Evolutionary conservation across 495 filamentous ascomycete species (phyloP).

Genomic region (Xylaria castorea): DNA sequence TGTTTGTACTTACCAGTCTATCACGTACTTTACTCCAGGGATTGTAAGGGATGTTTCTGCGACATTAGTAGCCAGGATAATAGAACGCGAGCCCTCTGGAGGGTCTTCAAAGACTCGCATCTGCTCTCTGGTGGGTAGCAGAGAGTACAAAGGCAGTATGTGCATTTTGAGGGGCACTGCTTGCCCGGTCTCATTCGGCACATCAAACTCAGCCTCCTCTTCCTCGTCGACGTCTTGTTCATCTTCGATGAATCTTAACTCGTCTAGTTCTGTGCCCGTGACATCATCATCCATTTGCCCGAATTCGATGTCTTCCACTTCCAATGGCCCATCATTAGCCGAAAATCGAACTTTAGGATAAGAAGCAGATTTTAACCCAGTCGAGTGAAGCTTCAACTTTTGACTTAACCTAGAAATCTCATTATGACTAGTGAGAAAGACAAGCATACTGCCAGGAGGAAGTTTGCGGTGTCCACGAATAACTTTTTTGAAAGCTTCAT

Average conservation of each 20-base stretch:
- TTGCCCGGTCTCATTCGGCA: slow-evolving; percentile 59
- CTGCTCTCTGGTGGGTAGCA: slow-evolving; percentile 93
- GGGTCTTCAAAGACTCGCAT: slow-evolving; percentile 90
- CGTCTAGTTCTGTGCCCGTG: slow-evolving; percentile 46
- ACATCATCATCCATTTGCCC: slow-evolving; percentile 62
- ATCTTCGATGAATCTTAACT: slow-evolving; percentile 50
- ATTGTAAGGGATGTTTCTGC: slow-evolving; percentile 98
- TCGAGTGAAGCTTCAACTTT: slow-evolving; percentile 75
- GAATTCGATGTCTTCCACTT: slow-evolving; percentile 87
- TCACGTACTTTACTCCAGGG: slow-evolving; percentile 93
- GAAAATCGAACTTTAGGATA: slow-evolving; percentile 74
- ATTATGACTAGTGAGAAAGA: slow-evolving; percentile 93
- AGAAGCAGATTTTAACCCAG: slow-evolving; percentile 54
- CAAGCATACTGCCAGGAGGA: slow-evolving; percentile 89
- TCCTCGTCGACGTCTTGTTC: slow-evolving; percentile 61
- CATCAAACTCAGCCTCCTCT: slow-evolving; percentile 66
- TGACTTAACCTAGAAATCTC: slow-evolving; percentile 85
- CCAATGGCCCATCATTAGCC: slow-evolving; percentile 78
- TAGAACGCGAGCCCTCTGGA: slow-evolving; percentile 82
- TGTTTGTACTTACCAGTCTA: slow-evolving; percentile 61
- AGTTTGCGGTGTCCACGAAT: slow-evolving; percentile 88
- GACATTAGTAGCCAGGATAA: slow-evolving; percentile 95
- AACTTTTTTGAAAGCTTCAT: slow-evolving; percentile 87
- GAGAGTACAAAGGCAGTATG: slow-evolving; percentile 89
- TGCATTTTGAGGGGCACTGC: slow-evolving; percentile 71